Evolutionary conservation across 1,139 yeast genomes (phyloP), one percentile per base, ranked within the genome.

Genomic region (Candida glucosophila): DNA sequence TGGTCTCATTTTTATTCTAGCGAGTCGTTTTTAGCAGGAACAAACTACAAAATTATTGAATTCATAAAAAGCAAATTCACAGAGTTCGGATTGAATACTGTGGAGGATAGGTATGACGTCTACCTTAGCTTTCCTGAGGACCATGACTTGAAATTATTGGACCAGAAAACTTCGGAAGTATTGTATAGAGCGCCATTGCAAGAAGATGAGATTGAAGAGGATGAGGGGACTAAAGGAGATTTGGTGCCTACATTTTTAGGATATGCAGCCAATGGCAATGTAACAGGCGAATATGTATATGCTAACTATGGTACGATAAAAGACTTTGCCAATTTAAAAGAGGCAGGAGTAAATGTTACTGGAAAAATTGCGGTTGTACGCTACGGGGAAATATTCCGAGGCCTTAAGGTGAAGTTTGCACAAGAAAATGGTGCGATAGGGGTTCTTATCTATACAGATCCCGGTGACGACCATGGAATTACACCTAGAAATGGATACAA

Each of bases 191-290:
- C 95, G 4, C 62, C 76, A 2, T 60, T 83, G 35, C 59, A 62
- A 35, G 95, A 85, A 51, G 95, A 85, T 44, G 75, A 53, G 9
- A 44, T 85, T 20, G 56, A 68, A 8, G 80, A 80, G 30, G 96
- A 86, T 49, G 67, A 73, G 17, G 77, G 86, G 18, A 67, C 93
- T 1, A 46, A 50, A 5, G 58, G 63, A 10, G 49, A 52, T 22
- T 37, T 52, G 8, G 48, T 62, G 22, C 71, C 71, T 5, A 62
- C 69, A 2, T 63, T 62, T 30, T 55, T 61, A 42, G 64, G 61
- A 1, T 64, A 64, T 33, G 64, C 64, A 14, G 71, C 69, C 24
- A 63, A 59, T 39, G 71, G 71, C 12, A 63, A 63, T 34, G 69
- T 60, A 15, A 63, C 69, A 15, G 65, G 62, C 4, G 47, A 58